Base-by-base conservation (phyloP, 441 rosid species). In the Populus hybrid region DNA sequence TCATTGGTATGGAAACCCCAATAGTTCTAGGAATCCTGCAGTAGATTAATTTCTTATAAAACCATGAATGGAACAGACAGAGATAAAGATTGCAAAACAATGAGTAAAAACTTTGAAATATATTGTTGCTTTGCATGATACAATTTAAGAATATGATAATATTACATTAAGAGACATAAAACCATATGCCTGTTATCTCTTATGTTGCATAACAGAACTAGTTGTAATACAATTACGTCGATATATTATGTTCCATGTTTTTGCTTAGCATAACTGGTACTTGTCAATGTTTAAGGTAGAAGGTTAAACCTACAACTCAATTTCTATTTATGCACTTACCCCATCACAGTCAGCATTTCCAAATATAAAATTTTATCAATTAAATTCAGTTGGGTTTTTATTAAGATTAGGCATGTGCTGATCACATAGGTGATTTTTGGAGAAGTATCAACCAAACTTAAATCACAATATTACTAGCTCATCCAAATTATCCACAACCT, bases 1-100 rank as follows among this genome's bases (percentile, higher is more conserved):
- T 93, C 98, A 93, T 95, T 63, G 98, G 99, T 81, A 95, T 93
- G 7, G 99, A 93, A 75, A 95, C 95, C 35, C 99, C 98, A 64
- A 93, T 92, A 69, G 97, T 95, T 83, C 97, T 85, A 38, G 98
- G 99, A 85, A 93, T 92, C 89, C 99, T 95, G 90, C 73, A 82
- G 32, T 30, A 30, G 4, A 78, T 34, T 78, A 14, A 74, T 63
- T 40, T 46, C 59, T 64, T 70, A 23, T 8, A 28, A 19, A 42
- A 61, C n/a, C 69, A 71, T 66, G 6, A 70, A 70, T 32, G 64
- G 32, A 78, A 67, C 71, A 50, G 5, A 68, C 50, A 64, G 35
- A 21, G 2, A 72, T 8, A 66, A 19, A 10, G 69, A 72, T 16
- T 23, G 72, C 0, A 21, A 35, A 35, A 35, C 34, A 66, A 34